phyloP scores from a whole-genome alignment of 2,329 filamentous ascomycete genomes.

The Ascochyta clinopodiicola region DNA sequence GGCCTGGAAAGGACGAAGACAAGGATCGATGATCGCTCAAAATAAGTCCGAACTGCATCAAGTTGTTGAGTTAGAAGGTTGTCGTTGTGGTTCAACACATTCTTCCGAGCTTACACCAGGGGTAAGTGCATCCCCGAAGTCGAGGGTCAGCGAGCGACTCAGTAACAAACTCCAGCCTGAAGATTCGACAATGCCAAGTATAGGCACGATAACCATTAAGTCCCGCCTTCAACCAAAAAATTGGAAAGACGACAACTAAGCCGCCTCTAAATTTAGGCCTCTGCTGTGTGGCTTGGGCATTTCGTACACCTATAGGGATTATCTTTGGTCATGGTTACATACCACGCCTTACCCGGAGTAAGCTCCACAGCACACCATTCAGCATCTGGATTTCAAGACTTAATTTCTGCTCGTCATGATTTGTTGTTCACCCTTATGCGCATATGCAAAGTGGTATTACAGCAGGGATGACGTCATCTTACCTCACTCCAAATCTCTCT shows the following conservation, averaged over 20 bases:
- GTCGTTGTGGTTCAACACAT: neutral
- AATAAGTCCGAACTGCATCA: neutral
- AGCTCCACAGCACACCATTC: neutral
- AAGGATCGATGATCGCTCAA: constrained; percentile 18
- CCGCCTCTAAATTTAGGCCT: too few species aligned
- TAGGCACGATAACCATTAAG: too few species aligned
- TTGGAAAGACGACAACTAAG: too few species aligned
- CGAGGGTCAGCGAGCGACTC: neutral
- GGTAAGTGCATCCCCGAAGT: neutral
- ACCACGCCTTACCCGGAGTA: neutral
- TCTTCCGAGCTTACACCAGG: too few species aligned
- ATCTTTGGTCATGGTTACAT: neutral
- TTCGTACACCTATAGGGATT: neutral
- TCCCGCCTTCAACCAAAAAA: too few species aligned
- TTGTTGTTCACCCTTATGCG: too few species aligned
- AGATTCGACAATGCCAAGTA: too few species aligned
- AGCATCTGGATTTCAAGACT: neutral
- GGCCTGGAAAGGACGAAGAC: constrained; percentile 53
- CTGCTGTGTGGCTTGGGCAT: neutral
- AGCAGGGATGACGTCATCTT: too few species aligned
- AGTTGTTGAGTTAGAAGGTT: neutral
- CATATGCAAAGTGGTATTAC: too few species aligned
- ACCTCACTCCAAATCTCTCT: too few species aligned
- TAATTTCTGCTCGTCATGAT: neutral
- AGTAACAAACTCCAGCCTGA: neutral